These are phyloP conservation scores for Penicillium sp. DNA, from an alignment of 2,329 filamentous ascomycete species.

Conservation along the genomic window DNA sequence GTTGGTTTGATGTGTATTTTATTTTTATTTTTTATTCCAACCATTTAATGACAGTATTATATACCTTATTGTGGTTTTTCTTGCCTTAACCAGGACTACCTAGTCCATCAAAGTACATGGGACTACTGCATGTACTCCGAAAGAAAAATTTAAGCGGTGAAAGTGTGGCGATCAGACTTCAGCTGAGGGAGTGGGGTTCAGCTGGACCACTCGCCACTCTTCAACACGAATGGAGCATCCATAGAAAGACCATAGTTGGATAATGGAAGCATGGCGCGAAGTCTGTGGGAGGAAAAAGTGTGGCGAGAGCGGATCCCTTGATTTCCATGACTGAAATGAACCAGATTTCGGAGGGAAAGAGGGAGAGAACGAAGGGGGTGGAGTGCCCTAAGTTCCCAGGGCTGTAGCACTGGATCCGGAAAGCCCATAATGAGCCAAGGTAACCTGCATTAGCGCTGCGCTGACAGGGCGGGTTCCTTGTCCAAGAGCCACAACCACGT, in stretches of 20 bases:
- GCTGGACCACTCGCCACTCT: slow-evolving; percentile 17
- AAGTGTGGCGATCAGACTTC: slow-evolving; percentile 28
- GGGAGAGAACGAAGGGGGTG: slow-evolving; percentile 17
- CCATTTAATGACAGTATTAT: not conserved
- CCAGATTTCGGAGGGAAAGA: not conserved
- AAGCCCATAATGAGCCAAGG: slow-evolving; percentile 30
- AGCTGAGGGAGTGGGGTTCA: slow-evolving; percentile 25
- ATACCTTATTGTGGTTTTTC: not conserved
- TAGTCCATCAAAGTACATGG: slow-evolving; percentile 21
- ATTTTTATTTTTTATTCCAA: not conserved
- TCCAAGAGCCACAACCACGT: slow-evolving; percentile 27
- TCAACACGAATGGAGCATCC: slow-evolving; percentile 16
- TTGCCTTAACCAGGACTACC: slow-evolving; percentile 1
- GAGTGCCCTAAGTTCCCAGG: slow-evolving; percentile 35
- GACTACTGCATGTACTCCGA: slow-evolving; percentile 22
- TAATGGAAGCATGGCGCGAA: not conserved
- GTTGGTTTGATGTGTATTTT: not conserved
- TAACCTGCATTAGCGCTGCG: slow-evolving; percentile 40
- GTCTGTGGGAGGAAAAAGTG: not conserved
- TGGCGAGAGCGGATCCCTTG: slow-evolving; percentile 18
- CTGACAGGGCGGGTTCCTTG: slow-evolving; percentile 27
- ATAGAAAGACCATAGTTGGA: not conserved
- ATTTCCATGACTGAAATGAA: not conserved
- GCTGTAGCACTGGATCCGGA: slow-evolving; percentile 36
- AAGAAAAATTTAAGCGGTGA: slow-evolving; percentile 18